Base-by-base conservation (phyloP, 1,139 yeast species). In the Candida labiduridarum region DNA sequence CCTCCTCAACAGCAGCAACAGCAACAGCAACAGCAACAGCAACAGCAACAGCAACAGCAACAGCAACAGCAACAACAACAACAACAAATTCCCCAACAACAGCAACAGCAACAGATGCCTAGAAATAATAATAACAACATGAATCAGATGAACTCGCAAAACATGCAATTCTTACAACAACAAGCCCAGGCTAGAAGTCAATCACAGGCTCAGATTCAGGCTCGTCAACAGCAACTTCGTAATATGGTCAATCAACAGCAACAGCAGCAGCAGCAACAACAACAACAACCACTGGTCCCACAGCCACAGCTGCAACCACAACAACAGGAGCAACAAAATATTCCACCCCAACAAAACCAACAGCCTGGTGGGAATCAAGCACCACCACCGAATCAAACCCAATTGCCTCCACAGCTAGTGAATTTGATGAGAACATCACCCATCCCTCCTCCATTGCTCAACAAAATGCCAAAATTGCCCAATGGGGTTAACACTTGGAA, bases 401-500 rank as follows among this genome's bases (percentile, higher is more conserved):
- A 49, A 44, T 47, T 49, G n/a, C 49, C 52, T 15, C 55, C 53
- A 14, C 77, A 71, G 48, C 46, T 54, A 15, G 57, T 52, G 45
- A 67, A 67, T 46, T 62, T 72, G 63, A 71, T 76, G 50, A 56
- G 77, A 42, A 82, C 81, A 45, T 71, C 82, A 3, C 89, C 88
- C 3, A 89, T 91, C 48, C 97, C 97, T 1, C 83, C 81, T n/a
- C 83, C 84, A 6, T 66, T 91, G 41, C 70, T 91, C 44, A 76
- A 80, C 47, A 82, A 82, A 60, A 82, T 91, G 47, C 96, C 97
- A 11, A 85, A 83, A 44, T 72, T 91, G 34, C 97, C 97, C 0
- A 84, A 87, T n/a, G 87, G 85, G 48, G 85, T 85, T 38, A 85
- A 81, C 56, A 89, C 96, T 4, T 90, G 96, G 96, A 80, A 83